Conservation (phyloP, 2,329 filamentous ascomycete species). For the Aspergillus transmontanensis region DNA sequence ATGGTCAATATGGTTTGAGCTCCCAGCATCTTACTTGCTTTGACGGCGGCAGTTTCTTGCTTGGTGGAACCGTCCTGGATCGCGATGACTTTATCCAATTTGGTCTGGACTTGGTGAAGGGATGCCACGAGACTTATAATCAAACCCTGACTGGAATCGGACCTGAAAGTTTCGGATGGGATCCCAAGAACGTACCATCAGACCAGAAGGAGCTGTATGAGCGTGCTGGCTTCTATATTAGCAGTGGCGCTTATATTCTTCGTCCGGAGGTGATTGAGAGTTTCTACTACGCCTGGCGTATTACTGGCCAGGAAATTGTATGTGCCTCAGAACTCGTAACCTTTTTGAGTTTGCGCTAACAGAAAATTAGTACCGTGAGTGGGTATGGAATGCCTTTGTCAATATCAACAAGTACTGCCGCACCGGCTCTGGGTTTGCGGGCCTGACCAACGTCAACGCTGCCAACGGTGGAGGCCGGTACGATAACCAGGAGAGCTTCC, state of each 20-base stretch:
- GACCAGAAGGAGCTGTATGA: constrained; percentile 63
- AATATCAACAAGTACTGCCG: constrained; percentile 66
- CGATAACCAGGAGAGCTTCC: constrained; percentile 83
- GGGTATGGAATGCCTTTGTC: constrained; percentile 78
- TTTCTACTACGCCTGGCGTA: constrained; percentile 83
- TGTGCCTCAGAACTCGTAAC: constrained; percentile 2
- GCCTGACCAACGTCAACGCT: constrained; percentile 67
- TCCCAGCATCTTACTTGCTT: constrained; percentile 71
- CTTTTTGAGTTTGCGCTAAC: constrained; percentile 14
- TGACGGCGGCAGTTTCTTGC: constrained; percentile 80
- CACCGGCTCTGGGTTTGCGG: constrained; percentile 67
- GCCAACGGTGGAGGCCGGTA: constrained; percentile 60
- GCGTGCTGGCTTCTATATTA: constrained; percentile 72
- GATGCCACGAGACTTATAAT: constrained; percentile 74
- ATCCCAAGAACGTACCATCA: constrained; percentile 51
- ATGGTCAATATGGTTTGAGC: constrained; percentile 37
- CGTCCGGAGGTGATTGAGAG: constrained; percentile 82
- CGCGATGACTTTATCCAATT: constrained; percentile 70
- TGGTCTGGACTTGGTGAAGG: constrained; percentile 70
- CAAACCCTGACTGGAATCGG: constrained; percentile 72
- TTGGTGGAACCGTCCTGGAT: constrained; percentile 72
- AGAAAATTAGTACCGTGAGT: constrained; percentile 67
- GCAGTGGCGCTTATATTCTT: constrained; percentile 63
- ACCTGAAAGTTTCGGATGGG: constrained; percentile 71
- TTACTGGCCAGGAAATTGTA: constrained; percentile 68